Evolutionary conservation across 352 stramenopile genomes (phyloP), one percentile per base, ranked within the genome.

Genomic region (Lagenidium giganteum): DNA sequence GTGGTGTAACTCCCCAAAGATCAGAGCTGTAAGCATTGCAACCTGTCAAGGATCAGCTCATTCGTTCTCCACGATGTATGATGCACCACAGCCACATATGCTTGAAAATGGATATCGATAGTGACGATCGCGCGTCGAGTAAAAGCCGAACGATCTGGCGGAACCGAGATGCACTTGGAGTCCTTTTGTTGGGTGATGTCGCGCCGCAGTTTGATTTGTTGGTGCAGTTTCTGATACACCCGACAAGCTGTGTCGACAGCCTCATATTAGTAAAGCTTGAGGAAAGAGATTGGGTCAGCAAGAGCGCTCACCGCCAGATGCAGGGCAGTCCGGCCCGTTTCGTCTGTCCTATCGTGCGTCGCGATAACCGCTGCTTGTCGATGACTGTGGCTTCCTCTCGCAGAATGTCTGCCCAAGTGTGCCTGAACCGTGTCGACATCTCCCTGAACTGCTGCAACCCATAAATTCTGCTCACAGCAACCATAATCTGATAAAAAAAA

Each of bases 1-100:
- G 47, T 8, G 76, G 63, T 12, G 70, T 85, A 18, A 88, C 47
- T 0, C 64, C 63, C 76, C 76, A 88, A 26, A n/a, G n/a, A n/a
- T n/a, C n/a, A n/a, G n/a, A n/a, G n/a, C n/a, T n/a, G n/a, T n/a
- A n/a, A n/a, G n/a, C n/a, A n/a, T n/a, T n/a, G n/a, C n/a, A n/a
- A n/a, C n/a, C n/a, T n/a, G n/a, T n/a, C n/a, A n/a, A n/a, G n/a
- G n/a, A n/a, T n/a, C n/a, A n/a, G n/a, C n/a, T n/a, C n/a, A n/a
- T n/a, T n/a, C n/a, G n/a, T n/a, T n/a, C n/a, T n/a, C n/a, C n/a
- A n/a, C 28, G 28, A 14, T 32, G 28, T 14, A n/a, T n/a, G n/a
- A n/a, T n/a, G n/a, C n/a, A n/a, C n/a, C n/a, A n/a, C n/a, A n/a
- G n/a, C n/a, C n/a, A n/a, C n/a, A n/a, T n/a, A n/a, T n/a, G n/a